Percentiles rank a stretch among this genome's conserved stretches.
phyloP scores from a whole-genome alignment of 768 basidiomycete genomes.

The Pleurotus sapidus region DNA sequence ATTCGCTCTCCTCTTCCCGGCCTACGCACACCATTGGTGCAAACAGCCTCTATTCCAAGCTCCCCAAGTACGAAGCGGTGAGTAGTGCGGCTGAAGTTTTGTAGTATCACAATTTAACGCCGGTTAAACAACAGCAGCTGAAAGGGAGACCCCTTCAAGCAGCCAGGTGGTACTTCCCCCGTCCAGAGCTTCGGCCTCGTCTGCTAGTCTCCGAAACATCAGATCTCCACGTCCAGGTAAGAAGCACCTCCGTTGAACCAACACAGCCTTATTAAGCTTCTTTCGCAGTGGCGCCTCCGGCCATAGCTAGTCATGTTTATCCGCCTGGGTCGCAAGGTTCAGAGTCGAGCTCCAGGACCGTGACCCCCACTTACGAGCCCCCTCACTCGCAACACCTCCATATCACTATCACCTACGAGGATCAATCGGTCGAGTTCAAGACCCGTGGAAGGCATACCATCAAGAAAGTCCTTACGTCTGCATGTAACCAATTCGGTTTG shows the following conservation, averaged over 20 bases:
- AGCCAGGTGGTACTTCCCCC: too few relatives aligned
- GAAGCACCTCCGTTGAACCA: not conserved
- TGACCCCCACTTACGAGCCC: not conserved
- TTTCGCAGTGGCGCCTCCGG: not conserved
- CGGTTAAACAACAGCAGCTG: too few relatives aligned
- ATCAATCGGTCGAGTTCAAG: constrained; percentile 32
- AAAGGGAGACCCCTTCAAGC: too few relatives aligned
- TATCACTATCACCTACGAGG: constrained; percentile 23
- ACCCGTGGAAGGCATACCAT: constrained; percentile 40
- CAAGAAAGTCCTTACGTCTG: constrained; percentile 36
- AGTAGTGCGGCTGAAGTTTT: too few relatives aligned
- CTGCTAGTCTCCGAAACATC: not conserved
- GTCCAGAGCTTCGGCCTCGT: not conserved
- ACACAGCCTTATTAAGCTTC: not conserved
- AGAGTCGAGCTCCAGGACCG: not conserved
- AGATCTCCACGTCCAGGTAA: not conserved
- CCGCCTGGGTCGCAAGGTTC: not conserved
- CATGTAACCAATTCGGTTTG: constrained; percentile 36
- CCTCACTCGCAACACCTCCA: constrained; percentile 24
- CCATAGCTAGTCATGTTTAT: not conserved
- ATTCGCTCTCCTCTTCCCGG: not conserved
- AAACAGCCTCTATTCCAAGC: too few relatives aligned
- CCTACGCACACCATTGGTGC: not conserved
- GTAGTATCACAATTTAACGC: too few relatives aligned
- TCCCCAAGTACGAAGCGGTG: too few relatives aligned